Percentiles rank a stretch among this genome's conserved stretches.
Conservation (phyloP, 108 stramenopile genomes). For the Nitzschia sp. region DNA sequence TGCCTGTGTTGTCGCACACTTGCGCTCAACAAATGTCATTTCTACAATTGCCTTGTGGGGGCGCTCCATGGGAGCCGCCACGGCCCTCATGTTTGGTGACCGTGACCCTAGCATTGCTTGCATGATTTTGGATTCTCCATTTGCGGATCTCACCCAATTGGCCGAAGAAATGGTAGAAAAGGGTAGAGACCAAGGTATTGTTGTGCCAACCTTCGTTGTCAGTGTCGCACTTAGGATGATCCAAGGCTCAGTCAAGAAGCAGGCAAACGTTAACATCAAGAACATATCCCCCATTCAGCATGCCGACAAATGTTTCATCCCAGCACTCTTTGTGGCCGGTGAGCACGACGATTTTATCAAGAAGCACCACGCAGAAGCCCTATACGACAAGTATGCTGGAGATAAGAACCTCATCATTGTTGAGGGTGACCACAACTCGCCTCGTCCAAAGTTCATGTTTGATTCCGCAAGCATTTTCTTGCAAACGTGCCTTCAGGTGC, state of each 20-base stretch:
- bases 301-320: conserved; percentile 91
- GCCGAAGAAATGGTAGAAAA: conserved; percentile 97
- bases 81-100: conserved; percentile 95
- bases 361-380: conserved; percentile 75
- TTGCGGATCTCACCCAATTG: conserved; percentile 89
- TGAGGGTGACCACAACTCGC: conserved; percentile 96
- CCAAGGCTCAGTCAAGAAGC: conserved; percentile 77
- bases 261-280: conserved; percentile 89
- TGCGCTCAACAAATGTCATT: conserved; percentile 88
- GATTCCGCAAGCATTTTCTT: conserved; percentile 94
- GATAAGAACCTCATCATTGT: conserved; percentile 96
- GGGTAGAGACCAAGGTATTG: conserved; percentile 86
- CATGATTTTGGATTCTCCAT: conserved; percentile 97
- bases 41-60: conserved; percentile 98
- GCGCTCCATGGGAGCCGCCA: conserved; percentile 98
- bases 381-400: conserved; percentile 91
- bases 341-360: conserved; percentile 95
- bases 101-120: conserved; percentile 95
- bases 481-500: conserved; percentile 84
- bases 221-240: conserved; percentile 85
- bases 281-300: conserved; percentile 86
- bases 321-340: conserved; percentile 92
- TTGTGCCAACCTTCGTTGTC: conserved; percentile 75
- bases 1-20: conserved; percentile 83
- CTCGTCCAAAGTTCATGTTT: conserved; percentile 93